Conservation (phyloP, 495 filamentous ascomycete genomes). For the Thozetella sp. region DNA sequence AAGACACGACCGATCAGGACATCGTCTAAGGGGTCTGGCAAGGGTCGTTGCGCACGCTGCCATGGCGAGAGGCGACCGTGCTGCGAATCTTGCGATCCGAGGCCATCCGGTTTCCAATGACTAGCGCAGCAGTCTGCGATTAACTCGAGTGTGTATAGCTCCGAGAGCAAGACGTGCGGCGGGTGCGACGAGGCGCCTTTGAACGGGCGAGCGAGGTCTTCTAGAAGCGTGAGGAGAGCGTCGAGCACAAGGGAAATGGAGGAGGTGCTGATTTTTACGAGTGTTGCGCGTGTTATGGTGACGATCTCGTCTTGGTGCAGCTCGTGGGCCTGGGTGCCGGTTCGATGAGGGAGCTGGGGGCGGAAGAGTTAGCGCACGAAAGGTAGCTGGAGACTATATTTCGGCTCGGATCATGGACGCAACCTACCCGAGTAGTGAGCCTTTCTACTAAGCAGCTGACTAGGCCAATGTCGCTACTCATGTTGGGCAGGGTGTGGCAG, state of each 20-base stretch:
- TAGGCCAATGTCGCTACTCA: conserved; percentile 65
- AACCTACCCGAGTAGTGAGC: conserved; percentile 60
- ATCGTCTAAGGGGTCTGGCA: conserved; percentile 35
- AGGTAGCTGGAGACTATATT: not conserved
- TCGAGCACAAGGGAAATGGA: conserved; percentile 57
- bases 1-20: conserved; percentile 40
- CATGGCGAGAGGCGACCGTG: conserved; percentile 23
- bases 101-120: conserved; percentile 51
- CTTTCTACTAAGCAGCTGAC: conserved; percentile 67
- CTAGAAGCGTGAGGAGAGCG: conserved; percentile 50
- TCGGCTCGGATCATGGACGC: not conserved
- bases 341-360: conserved; percentile 63
- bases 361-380: conserved; percentile 8
- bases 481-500: conserved; percentile 29
- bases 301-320: conserved; percentile 64
- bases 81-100: conserved; percentile 14
- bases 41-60: conserved; percentile 18
- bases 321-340: conserved; percentile 57
- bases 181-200: conserved; percentile 46
- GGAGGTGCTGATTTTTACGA: conserved; percentile 58
- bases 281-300: conserved; percentile 57
- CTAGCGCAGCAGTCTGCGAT: conserved; percentile 65
- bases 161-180: conserved; percentile 57
- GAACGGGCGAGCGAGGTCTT: conserved; percentile 50
- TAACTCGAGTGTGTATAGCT: conserved; percentile 60